Evolutionary conservation across 192 early-diverging fungal genomes (phyloP).

Genomic region (Umbelopsis vinacea): DNA sequence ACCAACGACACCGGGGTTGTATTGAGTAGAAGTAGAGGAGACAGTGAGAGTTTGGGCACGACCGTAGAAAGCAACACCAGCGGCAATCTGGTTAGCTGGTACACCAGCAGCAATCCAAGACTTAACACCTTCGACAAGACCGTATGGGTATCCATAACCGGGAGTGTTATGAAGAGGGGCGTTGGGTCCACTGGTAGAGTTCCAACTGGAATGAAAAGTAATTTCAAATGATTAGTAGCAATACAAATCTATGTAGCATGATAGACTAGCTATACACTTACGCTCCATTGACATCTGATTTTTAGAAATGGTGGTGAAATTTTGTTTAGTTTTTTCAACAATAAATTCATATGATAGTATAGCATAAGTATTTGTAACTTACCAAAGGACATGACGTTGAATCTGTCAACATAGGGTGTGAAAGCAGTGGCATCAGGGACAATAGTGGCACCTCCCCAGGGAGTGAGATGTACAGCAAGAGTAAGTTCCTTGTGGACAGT

Average conservation of each 20-base stretch:
- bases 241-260: not conserved
- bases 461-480: slow-evolving; percentile 13
- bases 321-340: not conserved
- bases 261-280: not conserved
- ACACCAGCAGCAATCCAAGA: slow-evolving; percentile 13
- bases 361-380: not conserved
- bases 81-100: slow-evolving; percentile 19
- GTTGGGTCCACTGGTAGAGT: slow-evolving; percentile 16
- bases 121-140: not conserved
- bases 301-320: not conserved
- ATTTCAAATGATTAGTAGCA: not conserved
- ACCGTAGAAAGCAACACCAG: slow-evolving; percentile 24
- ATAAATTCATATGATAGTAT: no score
- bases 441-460: slow-evolving; percentile 16
- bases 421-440: slow-evolving; percentile 36
- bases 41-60: slow-evolving; percentile 10
- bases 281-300: slow-evolving; percentile 17
- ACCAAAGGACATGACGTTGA: slow-evolving; percentile 66
- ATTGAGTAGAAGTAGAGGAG: slow-evolving; percentile 10
- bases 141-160: slow-evolving; percentile 18
- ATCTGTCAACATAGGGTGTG: slow-evolving; percentile 48
- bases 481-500: slow-evolving; percentile 20
- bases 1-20: slow-evolving; percentile 2
- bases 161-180: slow-evolving; percentile 22
- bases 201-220: not conserved